Conservation (phyloP, 306 rosid genomes). For the Carpinus fangiana region DNA sequence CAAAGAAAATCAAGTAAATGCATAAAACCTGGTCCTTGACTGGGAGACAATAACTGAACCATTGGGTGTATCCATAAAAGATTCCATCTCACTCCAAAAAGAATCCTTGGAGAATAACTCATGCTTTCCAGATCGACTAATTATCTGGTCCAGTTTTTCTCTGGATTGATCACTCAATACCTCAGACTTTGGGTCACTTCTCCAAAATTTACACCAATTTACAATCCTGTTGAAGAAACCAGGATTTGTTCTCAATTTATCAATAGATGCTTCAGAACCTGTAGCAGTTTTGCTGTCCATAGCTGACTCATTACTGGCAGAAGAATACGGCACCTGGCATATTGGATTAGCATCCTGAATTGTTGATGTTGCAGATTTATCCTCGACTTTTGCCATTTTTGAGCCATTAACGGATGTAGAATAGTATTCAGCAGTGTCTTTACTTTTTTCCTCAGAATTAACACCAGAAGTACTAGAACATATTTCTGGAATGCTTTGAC, state of each 20-base stretch:
- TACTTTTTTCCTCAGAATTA: constrained; percentile 34
- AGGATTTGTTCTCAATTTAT: constrained; percentile 24
- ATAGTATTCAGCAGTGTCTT: not conserved
- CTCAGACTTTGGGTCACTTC: constrained; percentile 25
- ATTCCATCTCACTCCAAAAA: constrained; percentile 71
- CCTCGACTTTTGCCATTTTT: constrained; percentile 31
- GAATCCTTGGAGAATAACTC: constrained; percentile 51
- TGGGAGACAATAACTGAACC: constrained; percentile 54
- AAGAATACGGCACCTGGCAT: constrained; percentile 28
- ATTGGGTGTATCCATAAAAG: constrained; percentile 54
- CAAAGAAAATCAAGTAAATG: constrained; percentile 6
- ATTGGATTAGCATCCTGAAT: constrained; percentile 41
- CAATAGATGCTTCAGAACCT: constrained; percentile 24
- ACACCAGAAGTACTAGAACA: constrained; percentile 16
- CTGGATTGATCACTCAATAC: constrained; percentile 33
- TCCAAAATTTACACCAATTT: constrained; percentile 51
- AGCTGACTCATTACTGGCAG: constrained; percentile 28
- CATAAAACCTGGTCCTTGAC: constrained; percentile 74
- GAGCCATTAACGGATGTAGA: constrained; percentile 2
- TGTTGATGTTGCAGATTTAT: constrained; percentile 29
- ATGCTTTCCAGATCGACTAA: constrained; percentile 24
- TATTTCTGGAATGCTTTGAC: constrained; percentile 34
- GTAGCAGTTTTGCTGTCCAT: constrained; percentile 34
- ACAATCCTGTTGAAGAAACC: constrained; percentile 42
- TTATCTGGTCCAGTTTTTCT: constrained; percentile 28